Evolutionary conservation across 116 monocot species (phyloP), one percentile per base, ranked within the genome.

Genomic region (Trichopus zeylanicus): DNA sequence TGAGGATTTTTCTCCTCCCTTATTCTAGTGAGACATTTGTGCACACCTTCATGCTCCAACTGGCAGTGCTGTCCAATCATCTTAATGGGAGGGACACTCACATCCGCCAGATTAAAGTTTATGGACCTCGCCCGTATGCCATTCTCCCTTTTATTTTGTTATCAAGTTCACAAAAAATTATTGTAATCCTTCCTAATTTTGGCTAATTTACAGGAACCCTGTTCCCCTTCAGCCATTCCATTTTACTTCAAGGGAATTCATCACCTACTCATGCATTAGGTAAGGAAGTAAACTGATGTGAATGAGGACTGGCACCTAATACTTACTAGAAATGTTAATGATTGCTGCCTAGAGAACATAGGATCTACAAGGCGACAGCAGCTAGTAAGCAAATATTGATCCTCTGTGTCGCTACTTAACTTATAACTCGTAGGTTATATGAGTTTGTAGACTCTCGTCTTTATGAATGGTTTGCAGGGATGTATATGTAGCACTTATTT

Each of bases 11-110:
- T 67, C 38, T 60, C 22, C 9, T 55, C 30, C 8, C 10, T 51
- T n/a, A 26, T 62, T 65, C 49, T 69, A 90, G 95, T 10, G 95
- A 97, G 57, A 75, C 82, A 57, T 97, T 90, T 61, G 84, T 87
- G 34, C 75, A 84, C 70, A 97, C 95, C 47, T 97, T 97, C 76
- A 97, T 97, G 95, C 83, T 97, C 53, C 88, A 88, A 70, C 70
- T 87, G 60, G 82, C 70, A 24, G 56, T 87, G 9, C 60, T 79
- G 6, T 75, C 87, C 30, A 87, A 87, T 68, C 82, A 87, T 29
- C 46, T 87, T 29, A 87, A 87, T 55, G 87, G 87, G 48, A 87
- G 82, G 61, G 87, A 87, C 54, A 87, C 82, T 15, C 87, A 82
- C 46, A 49, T 87, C 1, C 78, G 94, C 13, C 89, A 94, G 62